phyloP scores from a whole-genome alignment of 805 yeast species.

The Starmerella floricola region DNA sequence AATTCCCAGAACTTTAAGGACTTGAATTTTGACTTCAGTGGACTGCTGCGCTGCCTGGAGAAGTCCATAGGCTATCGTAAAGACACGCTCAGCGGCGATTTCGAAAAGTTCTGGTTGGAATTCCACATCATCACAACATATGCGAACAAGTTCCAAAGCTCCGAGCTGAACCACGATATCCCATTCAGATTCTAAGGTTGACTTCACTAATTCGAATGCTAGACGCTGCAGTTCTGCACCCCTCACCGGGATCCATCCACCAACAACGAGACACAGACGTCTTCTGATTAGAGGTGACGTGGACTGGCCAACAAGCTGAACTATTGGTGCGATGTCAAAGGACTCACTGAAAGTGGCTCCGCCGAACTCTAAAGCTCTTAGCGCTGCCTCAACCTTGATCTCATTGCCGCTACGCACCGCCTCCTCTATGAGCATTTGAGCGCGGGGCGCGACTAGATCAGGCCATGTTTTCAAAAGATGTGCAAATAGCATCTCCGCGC shows the following conservation, averaged over 20 bases:
- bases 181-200: slow-evolving; percentile 29
- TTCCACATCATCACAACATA: slow-evolving; percentile 75
- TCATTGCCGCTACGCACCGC: slow-evolving; percentile 36
- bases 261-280: slow-evolving; percentile 61
- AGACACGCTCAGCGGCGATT: slow-evolving; percentile 47
- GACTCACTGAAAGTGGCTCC: slow-evolving; percentile 50
- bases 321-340: slow-evolving; percentile 44
- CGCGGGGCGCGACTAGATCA: slow-evolving; percentile 45
- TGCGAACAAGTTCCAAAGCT: slow-evolving; percentile 55
- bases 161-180: slow-evolving; percentile 77
- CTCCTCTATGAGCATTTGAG: slow-evolving; percentile 33
- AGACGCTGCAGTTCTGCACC: slow-evolving; percentile 44
- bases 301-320: slow-evolving; percentile 43
- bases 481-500: slow-evolving; percentile 75
- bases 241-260: slow-evolving; percentile 68
- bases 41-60: slow-evolving; percentile 38
- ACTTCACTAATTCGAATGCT: slow-evolving; percentile 42
- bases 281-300: slow-evolving; percentile 72
- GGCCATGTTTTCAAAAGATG: slow-evolving; percentile 58
- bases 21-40: slow-evolving; percentile 66
- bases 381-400: slow-evolving; percentile 62
- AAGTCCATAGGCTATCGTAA: slow-evolving; percentile 39
- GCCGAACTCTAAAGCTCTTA: slow-evolving; percentile 73
- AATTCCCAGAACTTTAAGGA: slow-evolving; percentile 55
- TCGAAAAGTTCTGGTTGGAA: slow-evolving; percentile 56